Base-by-base conservation (phyloP, 2,329 filamentous ascomycete species). In the Monilinia aucupariae region DNA sequence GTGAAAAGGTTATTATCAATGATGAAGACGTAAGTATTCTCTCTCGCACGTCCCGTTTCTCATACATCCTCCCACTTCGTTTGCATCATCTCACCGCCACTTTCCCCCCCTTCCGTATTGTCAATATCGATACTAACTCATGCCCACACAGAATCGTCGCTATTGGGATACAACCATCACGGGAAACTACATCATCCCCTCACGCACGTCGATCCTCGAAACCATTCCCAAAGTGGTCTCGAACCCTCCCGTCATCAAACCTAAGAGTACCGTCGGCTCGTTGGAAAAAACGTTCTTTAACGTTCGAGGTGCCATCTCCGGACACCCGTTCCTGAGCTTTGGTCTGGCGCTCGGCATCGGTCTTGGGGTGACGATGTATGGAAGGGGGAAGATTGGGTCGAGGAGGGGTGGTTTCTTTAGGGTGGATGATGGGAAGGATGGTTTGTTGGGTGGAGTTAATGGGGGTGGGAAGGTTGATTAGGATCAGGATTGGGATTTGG, bases 161-260 rank as follows among this genome's bases (percentile, higher is more conserved):
- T 99, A 96, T 79, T 99, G 94, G 94, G 94, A 99, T 74, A 85
- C 82, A 39, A 96, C 92, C 53, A 87, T 89, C 65, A 94, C 91
- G 3, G 93, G 92, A 68, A 93, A 94, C 76, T 85, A 88, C 66
- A 97, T 99, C 73, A 87, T 92, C 69, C 88, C 92, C 61, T 94
- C 89, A 32, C 88, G 94, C 66, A 74, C 73, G 0, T 74, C 73
- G 6, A 75, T 75, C 27, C 68, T 74, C 15, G 73, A 75, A 63
- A 74, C 73, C 8, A 78, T 83, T 51, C 78, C 78, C 41, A 79
- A 81, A 63, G 77, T 83, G 61, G 75, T 81, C 59, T 73, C 76
- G 49, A 78, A 76, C 37, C 79, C 80, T 6, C 71, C 89, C 53
- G 85, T 86, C 73, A 88, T 96, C 74, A 82, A 84, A 71, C 81